Conservation (phyloP, 805 yeast species). For the Monosporozyma yasuniensis region DNA sequence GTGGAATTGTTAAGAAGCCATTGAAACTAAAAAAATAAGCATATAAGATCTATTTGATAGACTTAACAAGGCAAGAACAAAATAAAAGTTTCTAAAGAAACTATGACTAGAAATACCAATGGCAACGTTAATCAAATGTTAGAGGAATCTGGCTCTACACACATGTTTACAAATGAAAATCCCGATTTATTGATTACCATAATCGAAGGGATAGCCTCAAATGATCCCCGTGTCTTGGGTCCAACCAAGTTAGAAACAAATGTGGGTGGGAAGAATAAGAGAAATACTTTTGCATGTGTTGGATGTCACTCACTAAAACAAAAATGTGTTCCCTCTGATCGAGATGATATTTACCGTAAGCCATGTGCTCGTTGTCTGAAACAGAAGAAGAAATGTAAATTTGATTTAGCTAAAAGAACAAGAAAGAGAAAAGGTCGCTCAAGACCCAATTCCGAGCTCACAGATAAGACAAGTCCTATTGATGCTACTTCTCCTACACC, state of each 20-base stretch:
- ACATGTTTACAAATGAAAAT: not conserved
- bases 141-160: not conserved
- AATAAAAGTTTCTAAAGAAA: not conserved
- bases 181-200: conserved; percentile 1
- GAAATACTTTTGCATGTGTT: conserved; percentile 30
- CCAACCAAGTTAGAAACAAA: conserved; percentile 18
- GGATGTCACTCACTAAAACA: conserved; percentile 75
- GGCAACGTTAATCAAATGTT: not conserved
- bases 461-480: not conserved
- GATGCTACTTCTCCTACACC: not conserved
- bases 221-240: conserved; percentile 17
- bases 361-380: conserved; percentile 70
- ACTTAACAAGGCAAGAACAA: not conserved
- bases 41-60: not conserved
- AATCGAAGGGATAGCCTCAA: conserved; percentile 18
- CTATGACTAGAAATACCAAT: not conserved
- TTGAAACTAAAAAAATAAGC: too few species aligned
- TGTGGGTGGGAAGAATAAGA: conserved; percentile 21
- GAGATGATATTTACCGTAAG: conserved; percentile 40
- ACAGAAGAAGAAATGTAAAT: conserved; percentile 54
- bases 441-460: conserved; percentile 12
- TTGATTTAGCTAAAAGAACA: conserved; percentile 52
- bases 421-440: conserved; percentile 31
- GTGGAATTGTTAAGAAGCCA: too few species aligned
- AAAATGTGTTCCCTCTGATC: conserved; percentile 61